Conservation (phyloP, 164 flowering plant species). For the Saururus chinensis region DNA sequence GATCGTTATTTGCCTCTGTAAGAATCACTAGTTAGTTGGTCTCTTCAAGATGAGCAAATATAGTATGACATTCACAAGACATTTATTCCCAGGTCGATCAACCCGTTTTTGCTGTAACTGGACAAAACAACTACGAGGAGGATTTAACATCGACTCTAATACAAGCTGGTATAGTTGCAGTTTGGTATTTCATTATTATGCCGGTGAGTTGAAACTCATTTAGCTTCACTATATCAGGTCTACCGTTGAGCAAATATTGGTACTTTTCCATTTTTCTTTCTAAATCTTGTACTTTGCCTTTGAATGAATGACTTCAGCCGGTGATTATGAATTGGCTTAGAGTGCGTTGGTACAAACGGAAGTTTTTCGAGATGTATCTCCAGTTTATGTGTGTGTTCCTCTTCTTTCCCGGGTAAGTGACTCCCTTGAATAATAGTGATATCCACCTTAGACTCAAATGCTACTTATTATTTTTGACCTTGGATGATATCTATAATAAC, state of each 20-base stretch:
- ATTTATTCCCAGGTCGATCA: slow-evolving; percentile 36
- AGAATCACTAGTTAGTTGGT: slow-evolving; percentile 6
- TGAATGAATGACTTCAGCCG: slow-evolving; percentile 31
- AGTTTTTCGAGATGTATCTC: slow-evolving; percentile 63
- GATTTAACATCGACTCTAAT: slow-evolving; percentile 35
- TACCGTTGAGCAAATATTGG: too few species aligned
- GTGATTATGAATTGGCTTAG: slow-evolving; percentile 84
- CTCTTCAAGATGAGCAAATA: not conserved
- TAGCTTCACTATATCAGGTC: not conserved
- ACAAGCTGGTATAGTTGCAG: slow-evolving; percentile 38
- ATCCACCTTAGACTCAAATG: not conserved
- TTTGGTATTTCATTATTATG: slow-evolving; percentile 50
- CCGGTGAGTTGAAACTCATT: slow-evolving; percentile 41
- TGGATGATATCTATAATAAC: not conserved
- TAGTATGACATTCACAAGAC: not conserved
- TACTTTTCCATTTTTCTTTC: not conserved
- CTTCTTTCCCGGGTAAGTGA: slow-evolving; percentile 79
- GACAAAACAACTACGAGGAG: slow-evolving; percentile 48
- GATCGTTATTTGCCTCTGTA: slow-evolving; percentile 45
- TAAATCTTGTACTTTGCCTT: not conserved
- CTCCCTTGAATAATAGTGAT: not conserved
- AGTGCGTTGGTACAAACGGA: slow-evolving; percentile 68
- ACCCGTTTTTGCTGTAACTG: slow-evolving; percentile 73
- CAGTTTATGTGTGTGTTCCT: slow-evolving; percentile 88
- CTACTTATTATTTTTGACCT: not conserved